Evolutionary conservation across 352 stramenopile species (phyloP).

Genomic region (Phytophthora megakarya): DNA sequence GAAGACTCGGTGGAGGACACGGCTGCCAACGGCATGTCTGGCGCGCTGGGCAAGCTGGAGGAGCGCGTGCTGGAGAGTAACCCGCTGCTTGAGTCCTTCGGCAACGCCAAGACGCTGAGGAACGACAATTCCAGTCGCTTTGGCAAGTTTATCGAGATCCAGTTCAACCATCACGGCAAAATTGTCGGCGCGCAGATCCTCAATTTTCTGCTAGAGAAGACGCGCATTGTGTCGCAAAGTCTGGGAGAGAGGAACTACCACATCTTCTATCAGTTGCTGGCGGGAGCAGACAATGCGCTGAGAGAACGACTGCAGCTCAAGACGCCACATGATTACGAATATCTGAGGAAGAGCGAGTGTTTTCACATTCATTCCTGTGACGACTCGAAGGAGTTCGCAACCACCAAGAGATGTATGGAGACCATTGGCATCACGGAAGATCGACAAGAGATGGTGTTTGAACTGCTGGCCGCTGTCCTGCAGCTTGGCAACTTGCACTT

Average conservation of each 20-base stretch:
- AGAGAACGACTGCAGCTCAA: constrained; percentile 72
- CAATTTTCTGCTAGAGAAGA: constrained; percentile 93
- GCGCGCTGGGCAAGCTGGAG: constrained; percentile 87
- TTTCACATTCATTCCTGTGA: constrained; percentile 76
- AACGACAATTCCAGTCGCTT: constrained; percentile 98
- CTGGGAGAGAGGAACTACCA: constrained; percentile 96
- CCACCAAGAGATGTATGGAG: constrained; percentile 83
- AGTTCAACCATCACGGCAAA: constrained; percentile 93
- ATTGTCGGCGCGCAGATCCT: constrained; percentile 92
- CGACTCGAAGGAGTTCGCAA: constrained; percentile 85
- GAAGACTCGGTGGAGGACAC: constrained; percentile 33
- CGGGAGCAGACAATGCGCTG: constrained; percentile 73
- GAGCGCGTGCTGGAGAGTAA: constrained; percentile 90
- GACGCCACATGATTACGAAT: constrained; percentile 85
- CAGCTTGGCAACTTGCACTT: constrained; percentile 91
- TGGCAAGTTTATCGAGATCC: constrained; percentile 98
- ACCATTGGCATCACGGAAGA: constrained; percentile 88
- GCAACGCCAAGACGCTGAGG: constrained; percentile 93
- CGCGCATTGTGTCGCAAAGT: constrained; percentile 88
- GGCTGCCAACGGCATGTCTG: constrained; percentile 83
- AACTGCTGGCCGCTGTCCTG: constrained; percentile 85
- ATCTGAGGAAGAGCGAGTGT: constrained; percentile 88
- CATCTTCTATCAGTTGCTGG: constrained; percentile 96
- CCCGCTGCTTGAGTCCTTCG: constrained; percentile 89
- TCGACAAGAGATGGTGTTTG: constrained; percentile 85